Evolutionary conservation across 371 early-diverging fungal species (phyloP), one percentile per base, ranked within the genome.

Genomic region (Mucor circinelloides): DNA sequence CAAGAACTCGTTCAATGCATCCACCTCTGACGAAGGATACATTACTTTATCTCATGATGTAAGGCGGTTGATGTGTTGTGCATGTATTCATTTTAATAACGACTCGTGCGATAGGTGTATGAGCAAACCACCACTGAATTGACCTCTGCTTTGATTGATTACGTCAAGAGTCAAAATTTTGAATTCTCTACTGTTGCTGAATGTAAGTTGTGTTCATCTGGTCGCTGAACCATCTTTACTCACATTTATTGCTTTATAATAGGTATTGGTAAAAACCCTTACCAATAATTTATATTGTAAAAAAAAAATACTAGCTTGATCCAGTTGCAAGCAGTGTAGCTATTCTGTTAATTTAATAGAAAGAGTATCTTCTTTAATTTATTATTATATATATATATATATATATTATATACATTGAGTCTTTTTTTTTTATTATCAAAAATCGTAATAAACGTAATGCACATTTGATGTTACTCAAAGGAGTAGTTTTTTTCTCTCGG

Each of bases 141-240:
- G 42, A 70, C 78, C 19, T 68, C 54, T 2, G 56, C 34, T 27
- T 57, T 84, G 25, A 82, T 83, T 31, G 58, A 71, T 1, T 71
- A 72, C 17, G 68, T 75, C 23, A 58, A 57, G 44, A 55, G 31
- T 7, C 72, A 74, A 68, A 82, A 81, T 4, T 82, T 76, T 60
- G 67, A 72, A 28, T 84, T 86, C 66, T 73, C 76, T 32, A 85
- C 84, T 10, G 81, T 84, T 42, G 85, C 82, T 58, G 79, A 83
- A 61, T 86, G 86, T 71, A 72, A 64, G 66, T 31, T 30, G 21
- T 9, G 28, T 13, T 21, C 13, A 15, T 2, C 13, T 42, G 10
- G 3, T 50, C 12, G 7, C 13, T n/a, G 55, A 8, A 10, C 21
- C 3, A 10, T 55, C n/a, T n/a, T 23, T 28, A 40, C 50, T n/a